These are phyloP conservation scores for Ormosia semicastrata DNA, from an alignment of 306 rosid genomes.

Conservation along the genomic window DNA sequence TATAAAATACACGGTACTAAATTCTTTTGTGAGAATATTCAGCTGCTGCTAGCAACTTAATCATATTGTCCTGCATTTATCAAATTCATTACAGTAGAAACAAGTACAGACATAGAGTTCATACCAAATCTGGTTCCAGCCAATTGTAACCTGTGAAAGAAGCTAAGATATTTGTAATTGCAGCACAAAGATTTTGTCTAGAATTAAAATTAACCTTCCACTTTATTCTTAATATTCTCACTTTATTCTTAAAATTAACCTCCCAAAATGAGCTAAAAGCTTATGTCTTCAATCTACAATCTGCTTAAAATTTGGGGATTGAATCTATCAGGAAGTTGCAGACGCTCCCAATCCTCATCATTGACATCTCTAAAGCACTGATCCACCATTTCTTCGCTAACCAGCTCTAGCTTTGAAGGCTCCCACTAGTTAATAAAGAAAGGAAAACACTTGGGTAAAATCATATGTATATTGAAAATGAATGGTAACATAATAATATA, in stretches of 20 bases:
- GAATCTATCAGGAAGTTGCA: constrained; percentile 14
- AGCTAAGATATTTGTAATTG: too few relatives aligned
- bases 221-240: too few relatives aligned
- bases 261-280: not conserved
- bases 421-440: constrained; percentile 16
- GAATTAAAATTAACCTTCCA: too few relatives aligned
- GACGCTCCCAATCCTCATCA: constrained; percentile 1
- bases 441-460: not conserved
- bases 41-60: too few relatives aligned
- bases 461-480: not conserved
- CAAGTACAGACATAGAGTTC: too few relatives aligned
- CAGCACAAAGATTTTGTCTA: too few relatives aligned
- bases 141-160: too few relatives aligned
- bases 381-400: constrained; percentile 13
- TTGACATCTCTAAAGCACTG: not conserved
- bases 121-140: too few relatives aligned
- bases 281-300: not conserved
- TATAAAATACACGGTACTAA: too few relatives aligned
- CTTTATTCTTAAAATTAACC: not conserved
- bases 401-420: constrained; percentile 20
- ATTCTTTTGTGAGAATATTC: too few relatives aligned
- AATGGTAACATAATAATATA: not conserved
- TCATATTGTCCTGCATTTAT: not conserved
- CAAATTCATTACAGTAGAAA: too few relatives aligned
- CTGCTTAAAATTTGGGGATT: not conserved